These are phyloP conservation scores for Saraca asoca DNA, from an alignment of 331 rosid species.

Conservation along the genomic window DNA sequence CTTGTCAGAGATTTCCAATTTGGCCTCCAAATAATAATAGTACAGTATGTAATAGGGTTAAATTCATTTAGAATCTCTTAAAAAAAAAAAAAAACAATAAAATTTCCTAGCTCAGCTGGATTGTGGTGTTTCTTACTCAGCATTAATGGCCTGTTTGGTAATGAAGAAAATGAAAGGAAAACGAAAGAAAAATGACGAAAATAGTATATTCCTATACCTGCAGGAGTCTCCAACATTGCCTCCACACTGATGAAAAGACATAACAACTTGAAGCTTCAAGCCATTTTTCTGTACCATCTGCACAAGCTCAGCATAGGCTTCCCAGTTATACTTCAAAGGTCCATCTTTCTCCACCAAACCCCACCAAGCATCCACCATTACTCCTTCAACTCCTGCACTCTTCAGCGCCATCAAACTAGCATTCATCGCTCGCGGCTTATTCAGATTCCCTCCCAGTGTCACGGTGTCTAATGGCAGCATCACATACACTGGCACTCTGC, in stretches of 20 bases:
- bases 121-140: no score
- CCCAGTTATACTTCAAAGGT: slow-evolving; percentile 85
- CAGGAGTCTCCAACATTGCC: slow-evolving; percentile 98
- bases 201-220: slow-evolving; percentile 50
- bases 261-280: slow-evolving; percentile 86
- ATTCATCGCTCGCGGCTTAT: slow-evolving; percentile 75
- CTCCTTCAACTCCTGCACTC: slow-evolving; percentile 93
- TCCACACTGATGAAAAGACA: slow-evolving; percentile 99
- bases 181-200: no score
- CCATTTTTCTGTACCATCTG: slow-evolving; percentile 85
- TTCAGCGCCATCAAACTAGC: slow-evolving; percentile 91
- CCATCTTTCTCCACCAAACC: slow-evolving; percentile 94
- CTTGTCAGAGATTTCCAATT: not conserved
- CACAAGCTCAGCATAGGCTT: slow-evolving; percentile 84
- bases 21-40: not conserved
- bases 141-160: not conserved
- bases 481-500: slow-evolving; percentile 73
- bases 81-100: no score
- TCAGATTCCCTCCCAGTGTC: slow-evolving; percentile 61
- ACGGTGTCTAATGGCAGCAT: slow-evolving; percentile 89
- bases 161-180: no score
- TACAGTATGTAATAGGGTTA: no score
- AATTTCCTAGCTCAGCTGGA: no score
- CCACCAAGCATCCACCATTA: slow-evolving; percentile 99
- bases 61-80: no score